Evolutionary conservation across 2,329 filamentous ascomycete species (phyloP), one percentile per base, ranked within the genome.

Genomic region (Ophiostoma quercus): DNA sequence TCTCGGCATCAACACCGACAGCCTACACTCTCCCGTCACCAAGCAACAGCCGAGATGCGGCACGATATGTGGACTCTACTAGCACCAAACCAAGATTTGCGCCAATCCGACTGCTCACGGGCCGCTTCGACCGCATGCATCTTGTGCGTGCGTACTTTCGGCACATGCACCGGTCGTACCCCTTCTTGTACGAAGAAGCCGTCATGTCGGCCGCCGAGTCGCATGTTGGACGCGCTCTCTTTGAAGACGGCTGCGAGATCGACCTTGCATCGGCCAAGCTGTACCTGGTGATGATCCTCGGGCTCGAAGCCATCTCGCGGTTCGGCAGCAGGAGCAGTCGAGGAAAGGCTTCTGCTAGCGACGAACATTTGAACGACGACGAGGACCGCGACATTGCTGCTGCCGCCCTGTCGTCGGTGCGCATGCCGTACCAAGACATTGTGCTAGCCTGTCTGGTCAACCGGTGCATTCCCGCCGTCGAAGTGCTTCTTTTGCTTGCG

Each of bases 91-190:
- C 68, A 1, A 60, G 67, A 16, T 29, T 71, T 11, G 63, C 57
- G 6, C 51, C 70, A 2, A 57, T 71, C 14, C 71, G 67, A 11
- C 63, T 65, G 29, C 51, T 69, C 22, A 67, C 71, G 6, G 14
- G 62, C 39, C 62, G 69, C 8, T 67, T 69, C 19, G 65, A 70
- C 54, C 67, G 67, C 22, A 65, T 67, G 71, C 65, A 67, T 11
- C 80, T 80, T 32, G 78, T 80, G 9, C 79, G 82, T 67, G 81
- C 81, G 19, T 83, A 82, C 74, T 82, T 82, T 69, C 78, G 79
- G 19, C 79, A 82, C 70, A 79, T 82, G 34, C 79, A 83, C 71
- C 77, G 80, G 4, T 80, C 80, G 2, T 83, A 83, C 70, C 81
- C 81, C 9, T 83, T 83, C 69, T 76, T 82, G 37, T 78, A 83